These are phyloP conservation scores for Aspergillus incahuasiensis DNA, from an alignment of 495 filamentous ascomycete genomes.

Conservation along the genomic window DNA sequence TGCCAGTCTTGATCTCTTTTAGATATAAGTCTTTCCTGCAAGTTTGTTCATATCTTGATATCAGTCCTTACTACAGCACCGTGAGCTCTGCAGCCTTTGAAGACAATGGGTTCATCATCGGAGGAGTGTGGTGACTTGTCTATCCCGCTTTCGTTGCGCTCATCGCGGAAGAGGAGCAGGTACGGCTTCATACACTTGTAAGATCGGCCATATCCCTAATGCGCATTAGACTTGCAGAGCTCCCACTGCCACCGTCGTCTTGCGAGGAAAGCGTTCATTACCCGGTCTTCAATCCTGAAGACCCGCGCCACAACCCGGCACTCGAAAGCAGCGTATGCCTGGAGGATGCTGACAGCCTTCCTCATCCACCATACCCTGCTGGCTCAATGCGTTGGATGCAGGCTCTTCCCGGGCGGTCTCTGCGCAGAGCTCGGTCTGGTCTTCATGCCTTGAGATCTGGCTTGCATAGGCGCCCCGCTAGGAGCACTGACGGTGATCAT, in stretches of 20 bases:
- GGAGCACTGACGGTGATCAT: not conserved
- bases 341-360: constrained; percentile 10
- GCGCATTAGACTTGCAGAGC: constrained; percentile 3
- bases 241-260: constrained; percentile 16
- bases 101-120: constrained; percentile 12
- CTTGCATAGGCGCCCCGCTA: constrained; percentile 19
- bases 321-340: not conserved
- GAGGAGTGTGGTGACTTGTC: constrained; percentile 11
- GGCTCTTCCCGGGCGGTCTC: constrained; percentile 25
- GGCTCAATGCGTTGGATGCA: constrained; percentile 26
- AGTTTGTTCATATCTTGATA: not conserved
- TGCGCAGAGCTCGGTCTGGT: constrained; percentile 32
- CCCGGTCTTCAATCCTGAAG: constrained; percentile 33
- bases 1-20: not conserved
- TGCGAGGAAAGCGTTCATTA: constrained; percentile 34
- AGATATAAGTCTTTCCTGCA: not conserved
- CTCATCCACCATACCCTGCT: constrained; percentile 11
- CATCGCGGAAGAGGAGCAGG: constrained; percentile 21
- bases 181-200: not conserved
- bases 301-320: constrained; percentile 34
- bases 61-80: too few relatives aligned
- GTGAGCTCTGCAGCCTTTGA: not conserved
- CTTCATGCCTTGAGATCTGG: constrained; percentile 29
- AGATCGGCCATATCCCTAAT: not conserved
- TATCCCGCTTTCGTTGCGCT: constrained; percentile 18